Evolutionary conservation across 495 filamentous ascomycete genomes (phyloP).

Genomic region (Penicillium herquei): DNA sequence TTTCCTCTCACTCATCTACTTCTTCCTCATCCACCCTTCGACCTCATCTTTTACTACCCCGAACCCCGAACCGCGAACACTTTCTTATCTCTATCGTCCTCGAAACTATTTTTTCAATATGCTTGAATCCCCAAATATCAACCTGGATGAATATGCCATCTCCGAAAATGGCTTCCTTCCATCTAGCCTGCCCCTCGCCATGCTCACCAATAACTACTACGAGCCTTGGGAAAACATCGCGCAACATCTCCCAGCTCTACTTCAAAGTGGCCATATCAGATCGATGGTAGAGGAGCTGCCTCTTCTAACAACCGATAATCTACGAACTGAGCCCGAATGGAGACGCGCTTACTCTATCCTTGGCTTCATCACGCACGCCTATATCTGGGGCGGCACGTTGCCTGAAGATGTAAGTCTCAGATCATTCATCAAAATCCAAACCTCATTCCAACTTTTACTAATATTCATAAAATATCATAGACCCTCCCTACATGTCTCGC

Average conservation of each 20-base stretch:
- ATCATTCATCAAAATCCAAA: neutral
- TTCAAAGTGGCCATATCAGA: slow-evolving; percentile 71
- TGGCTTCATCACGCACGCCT: slow-evolving; percentile 84
- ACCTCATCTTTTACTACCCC: neutral
- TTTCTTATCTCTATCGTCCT: neutral
- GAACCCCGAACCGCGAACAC: no score
- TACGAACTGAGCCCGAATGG: slow-evolving; percentile 83
- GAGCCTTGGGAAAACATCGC: slow-evolving; percentile 82
- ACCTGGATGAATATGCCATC: slow-evolving; percentile 76
- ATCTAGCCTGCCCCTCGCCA: slow-evolving; percentile 66
- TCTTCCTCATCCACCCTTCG: neutral
- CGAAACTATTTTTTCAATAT: slow-evolving; percentile 43
- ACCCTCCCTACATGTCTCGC: slow-evolving; percentile 78
- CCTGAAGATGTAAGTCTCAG: slow-evolving; percentile 62
- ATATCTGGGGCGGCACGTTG: slow-evolving; percentile 58
- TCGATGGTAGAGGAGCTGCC: slow-evolving; percentile 73
- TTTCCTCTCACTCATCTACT: neutral
- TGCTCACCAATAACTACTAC: slow-evolving; percentile 81
- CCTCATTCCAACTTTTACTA: neutral
- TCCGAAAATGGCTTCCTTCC: slow-evolving; percentile 87
- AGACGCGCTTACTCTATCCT: slow-evolving; percentile 83
- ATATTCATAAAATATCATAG: slow-evolving; percentile 36
- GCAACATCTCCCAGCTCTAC: slow-evolving; percentile 71
- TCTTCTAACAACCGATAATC: slow-evolving; percentile 68
- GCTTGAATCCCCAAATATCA: slow-evolving; percentile 68